A percentile compares a stretch with the other conserved stretches of the same genome.
Conservation (phyloP, 331 rosid species). For the Spiraea crenata region DNA sequence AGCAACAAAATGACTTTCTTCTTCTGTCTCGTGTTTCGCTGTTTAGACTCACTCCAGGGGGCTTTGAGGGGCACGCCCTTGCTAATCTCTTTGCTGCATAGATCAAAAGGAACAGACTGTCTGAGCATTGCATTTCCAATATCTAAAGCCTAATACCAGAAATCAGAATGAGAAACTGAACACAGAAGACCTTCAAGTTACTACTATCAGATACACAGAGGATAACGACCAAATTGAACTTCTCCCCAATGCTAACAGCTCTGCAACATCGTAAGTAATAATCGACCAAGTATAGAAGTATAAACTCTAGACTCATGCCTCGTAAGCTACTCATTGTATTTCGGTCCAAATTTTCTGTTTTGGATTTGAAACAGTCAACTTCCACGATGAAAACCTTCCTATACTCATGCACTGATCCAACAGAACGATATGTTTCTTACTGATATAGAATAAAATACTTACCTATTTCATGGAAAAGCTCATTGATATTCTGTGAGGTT, state of each 20-base stretch:
- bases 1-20: slow-evolving; percentile 57
- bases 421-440: background rate
- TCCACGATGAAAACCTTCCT: background rate
- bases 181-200: background rate
- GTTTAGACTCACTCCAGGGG: slow-evolving; percentile 45
- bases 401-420: background rate
- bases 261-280: background rate
- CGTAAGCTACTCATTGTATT: background rate
- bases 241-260: background rate
- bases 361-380: background rate
- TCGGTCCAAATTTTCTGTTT: too few relatives aligned
- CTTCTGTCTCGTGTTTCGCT: slow-evolving; percentile 37
- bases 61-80: slow-evolving; percentile 46
- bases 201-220: background rate
- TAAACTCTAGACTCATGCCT: background rate
- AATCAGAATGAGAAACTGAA: background rate
- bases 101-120: background rate
- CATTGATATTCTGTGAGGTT: slow-evolving; percentile 69
- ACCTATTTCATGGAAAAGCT: slow-evolving; percentile 86
- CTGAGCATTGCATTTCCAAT: background rate
- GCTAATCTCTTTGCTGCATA: slow-evolving; percentile 72
- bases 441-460: background rate
- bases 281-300: too few relatives aligned
- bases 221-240: background rate
- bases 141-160: background rate